Conservation (phyloP, 2,329 filamentous ascomycete species). For the Beauveria sp. region DNA sequence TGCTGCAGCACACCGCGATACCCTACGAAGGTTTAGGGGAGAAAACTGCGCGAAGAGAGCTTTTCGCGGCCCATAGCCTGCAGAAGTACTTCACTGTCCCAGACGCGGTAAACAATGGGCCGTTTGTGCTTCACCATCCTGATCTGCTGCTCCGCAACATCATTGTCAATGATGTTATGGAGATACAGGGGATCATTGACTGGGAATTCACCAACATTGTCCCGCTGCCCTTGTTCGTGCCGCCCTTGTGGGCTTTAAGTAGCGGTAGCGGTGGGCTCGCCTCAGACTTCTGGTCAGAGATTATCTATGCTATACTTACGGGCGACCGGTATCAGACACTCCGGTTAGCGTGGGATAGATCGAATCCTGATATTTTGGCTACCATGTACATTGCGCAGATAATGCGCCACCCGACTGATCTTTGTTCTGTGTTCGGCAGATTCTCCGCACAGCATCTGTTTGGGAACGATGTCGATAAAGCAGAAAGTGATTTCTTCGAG, state of each 20-base stretch:
- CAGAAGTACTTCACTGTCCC: slow-evolving; percentile 14
- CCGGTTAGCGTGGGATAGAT: too few species aligned
- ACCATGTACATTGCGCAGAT: too few species aligned
- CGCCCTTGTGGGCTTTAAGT: slow-evolving; percentile 8
- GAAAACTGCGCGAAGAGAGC: slow-evolving; percentile 10
- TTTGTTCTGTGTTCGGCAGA: too few species aligned
- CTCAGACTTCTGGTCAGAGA: too few species aligned
- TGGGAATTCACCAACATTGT: slow-evolving; percentile 19
- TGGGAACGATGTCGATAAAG: too few species aligned
- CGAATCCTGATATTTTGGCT: too few species aligned
- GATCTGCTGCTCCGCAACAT: slow-evolving; percentile 19
- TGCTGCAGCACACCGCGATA: not conserved
- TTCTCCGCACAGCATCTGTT: too few species aligned
- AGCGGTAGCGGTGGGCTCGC: too few species aligned
- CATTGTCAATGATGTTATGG: slow-evolving; percentile 18
- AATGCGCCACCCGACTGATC: too few species aligned
- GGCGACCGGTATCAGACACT: too few species aligned
- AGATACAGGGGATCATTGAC: slow-evolving; percentile 20
- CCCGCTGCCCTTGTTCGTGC: not conserved
- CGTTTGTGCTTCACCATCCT: slow-evolving; percentile 18
- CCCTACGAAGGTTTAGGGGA: not conserved
- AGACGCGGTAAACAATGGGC: slow-evolving; percentile 6
- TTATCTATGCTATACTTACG: too few species aligned
- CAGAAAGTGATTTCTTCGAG: too few species aligned
- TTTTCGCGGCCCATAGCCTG: slow-evolving; percentile 15